Base-by-base conservation (phyloP, 495 filamentous ascomycete genomes). In the Annulohypoxylon maeteangense region DNA sequence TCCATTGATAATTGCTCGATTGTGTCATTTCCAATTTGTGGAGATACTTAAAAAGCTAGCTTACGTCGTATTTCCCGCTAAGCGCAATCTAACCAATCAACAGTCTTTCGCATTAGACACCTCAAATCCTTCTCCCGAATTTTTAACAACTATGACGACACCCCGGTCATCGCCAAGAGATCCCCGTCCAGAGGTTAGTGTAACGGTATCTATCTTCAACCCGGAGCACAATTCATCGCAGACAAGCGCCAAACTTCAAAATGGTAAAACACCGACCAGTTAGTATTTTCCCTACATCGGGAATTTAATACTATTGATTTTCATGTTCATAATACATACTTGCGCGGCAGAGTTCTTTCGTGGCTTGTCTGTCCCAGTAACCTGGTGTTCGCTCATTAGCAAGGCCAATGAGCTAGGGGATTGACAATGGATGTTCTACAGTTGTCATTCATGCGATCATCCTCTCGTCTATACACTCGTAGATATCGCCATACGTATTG, bases 161-260 rank as follows among this genome's bases (percentile, higher is more conserved):
- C 55, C 65, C 70, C 62, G 16, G 65, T 62, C 66, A 58, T 62
- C 56, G 70, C 70, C 70, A 73, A 73, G 70, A 69, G 70, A 68
- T 73, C 61, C 59, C 70, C 56, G 48, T 66, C 61, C 45, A 58
- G 50, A 58, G 22, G 57, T 62, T 62, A 60, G 47, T 70, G 53
- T 64, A 62, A 65, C 62, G 18, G 18, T 56, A 62, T 59, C 65
- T 68, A 22, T 47, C 50, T 57, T 59, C 18, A 42, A 62, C 56
- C 42, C 61, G 70, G 56, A 65, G 32, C 53, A 65, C 29, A 48
- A 38, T 38, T 63, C 42, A 56, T 62, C 47, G 50, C 36, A 61
- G 31, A 38, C 16, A 53, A 36, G 23, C 34, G 22, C 31, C 31
- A 36, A 16, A 40, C 11, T 8, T 20, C 31, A 36, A 8, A 40